Evolutionary conservation across 192 early-diverging fungal species (phyloP), one percentile per base, ranked within the genome.

Genomic region (Backusella westeae): DNA sequence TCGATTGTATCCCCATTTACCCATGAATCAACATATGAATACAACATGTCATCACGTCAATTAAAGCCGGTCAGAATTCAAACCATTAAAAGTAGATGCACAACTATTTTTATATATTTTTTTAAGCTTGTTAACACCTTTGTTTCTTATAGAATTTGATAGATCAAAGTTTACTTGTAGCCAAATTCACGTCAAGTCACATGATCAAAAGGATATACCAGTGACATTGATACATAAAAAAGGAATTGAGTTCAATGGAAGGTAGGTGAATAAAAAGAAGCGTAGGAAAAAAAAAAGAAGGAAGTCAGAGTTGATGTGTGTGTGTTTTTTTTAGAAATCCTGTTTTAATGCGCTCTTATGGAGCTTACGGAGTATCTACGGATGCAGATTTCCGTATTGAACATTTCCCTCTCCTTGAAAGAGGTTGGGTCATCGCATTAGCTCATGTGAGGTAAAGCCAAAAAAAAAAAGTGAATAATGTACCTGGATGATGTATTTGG

Each of bases 381-480:
- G 93, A 94, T 66, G 88, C 91, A 9, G 93, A 93, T 74, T 95
- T 96, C 65, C 86, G 91, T 29, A 78, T 93, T 19, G 90, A 93
- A 59, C 84, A 92, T 46, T 88, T 96, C 32, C 90, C 95, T 42
- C 80, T 96, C 5, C 74, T 96, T 56, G 91, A 91, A 49, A 84
- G 95, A 46, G 93, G 93, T 3, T 96, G 94, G 91, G 81, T 91
- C 15, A 91, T 92, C 78, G 94, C 92, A 0, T 76, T 96, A 68
- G 93, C 94, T 34, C 95, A 96, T 84, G 93, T 95, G 15, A 77
- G 86, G 83, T 83, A 78, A 66, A 46, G 3, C 0, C 35, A 32
- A 19, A 21, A 39, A 34, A 41, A 8, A 71, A 34, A 67, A 38
- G 29, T 29, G 8, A 44, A 36, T 21, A 67, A 29, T 59, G 26